Evolutionary conservation across 352 stramenopile species (phyloP).

Genomic region (Globisporangium echinulatum): DNA sequence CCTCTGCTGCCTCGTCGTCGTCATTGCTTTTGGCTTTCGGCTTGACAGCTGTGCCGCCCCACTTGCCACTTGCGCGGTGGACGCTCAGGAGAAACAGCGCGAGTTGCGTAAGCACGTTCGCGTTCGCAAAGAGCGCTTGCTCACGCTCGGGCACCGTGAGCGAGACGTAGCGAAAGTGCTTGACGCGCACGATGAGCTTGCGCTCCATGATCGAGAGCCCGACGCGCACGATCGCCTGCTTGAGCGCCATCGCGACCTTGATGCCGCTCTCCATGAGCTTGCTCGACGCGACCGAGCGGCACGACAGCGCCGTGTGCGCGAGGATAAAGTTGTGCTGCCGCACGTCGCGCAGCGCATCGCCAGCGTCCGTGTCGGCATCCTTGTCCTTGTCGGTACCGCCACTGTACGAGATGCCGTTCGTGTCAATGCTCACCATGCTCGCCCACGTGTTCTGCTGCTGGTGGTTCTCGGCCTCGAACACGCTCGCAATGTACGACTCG

Average conservation of each 20-base stretch:
- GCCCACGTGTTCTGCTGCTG: constrained; percentile 38
- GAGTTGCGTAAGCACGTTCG: constrained; percentile 91
- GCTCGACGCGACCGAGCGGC: constrained; percentile 58
- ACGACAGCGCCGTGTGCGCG: constrained; percentile 63
- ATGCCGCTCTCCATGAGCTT: constrained; percentile 91
- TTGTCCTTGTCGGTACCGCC: constrained; percentile 3
- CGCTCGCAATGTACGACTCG: constrained; percentile 51
- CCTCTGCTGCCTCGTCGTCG: constrained; percentile 12
- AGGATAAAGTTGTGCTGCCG: constrained; percentile 80
- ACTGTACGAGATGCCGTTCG: constrained; percentile 18
- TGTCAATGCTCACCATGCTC: constrained; percentile 36
- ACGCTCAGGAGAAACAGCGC: constrained; percentile 94
- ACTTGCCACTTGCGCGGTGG: constrained; percentile 93
- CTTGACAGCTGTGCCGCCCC: constrained; percentile 50
- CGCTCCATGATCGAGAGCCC: constrained; percentile 94
- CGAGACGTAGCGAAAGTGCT: constrained; percentile 97
- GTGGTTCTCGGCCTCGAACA: constrained; percentile 64
- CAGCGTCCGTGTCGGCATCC: constrained; percentile 16
- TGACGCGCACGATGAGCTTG: constrained; percentile 91
- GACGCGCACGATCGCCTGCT: constrained; percentile 91
- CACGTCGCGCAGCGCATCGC: constrained; percentile 40
- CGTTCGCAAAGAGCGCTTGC: constrained; percentile 90
- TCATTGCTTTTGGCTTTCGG: constrained; percentile 18
- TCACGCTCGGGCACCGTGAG: constrained; percentile 82
- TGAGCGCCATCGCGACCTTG: constrained; percentile 92